Conservation (phyloP, 495 filamentous ascomycete genomes). For the Daldinia caldariorum region DNA sequence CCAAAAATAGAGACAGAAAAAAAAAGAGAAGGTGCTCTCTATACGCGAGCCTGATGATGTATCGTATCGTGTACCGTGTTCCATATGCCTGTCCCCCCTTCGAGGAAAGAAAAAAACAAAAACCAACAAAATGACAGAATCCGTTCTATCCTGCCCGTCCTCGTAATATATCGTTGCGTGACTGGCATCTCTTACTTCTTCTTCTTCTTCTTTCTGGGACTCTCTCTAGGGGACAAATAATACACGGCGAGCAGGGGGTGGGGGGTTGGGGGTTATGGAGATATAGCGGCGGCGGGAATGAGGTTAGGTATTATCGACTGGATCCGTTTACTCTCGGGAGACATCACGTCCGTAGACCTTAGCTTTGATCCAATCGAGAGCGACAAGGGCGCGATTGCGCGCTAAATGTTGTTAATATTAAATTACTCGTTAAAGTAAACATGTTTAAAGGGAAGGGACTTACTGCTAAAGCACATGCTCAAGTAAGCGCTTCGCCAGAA, state of each 20-base stretch:
- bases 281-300: background rate
- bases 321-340: constrained; percentile 78
- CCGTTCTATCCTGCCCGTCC: constrained; percentile 14
- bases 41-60: constrained; percentile 7
- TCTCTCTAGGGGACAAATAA: constrained; percentile 19
- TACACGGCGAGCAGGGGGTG: constrained; percentile 19
- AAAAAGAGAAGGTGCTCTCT: constrained; percentile 19
- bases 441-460: constrained; percentile 51
- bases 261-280: background rate
- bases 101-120: background rate
- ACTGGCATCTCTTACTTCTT: constrained; percentile 1
- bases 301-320: constrained; percentile 17
- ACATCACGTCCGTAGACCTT: constrained; percentile 96
- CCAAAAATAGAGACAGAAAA: no score
- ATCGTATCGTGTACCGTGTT: constrained; percentile 4
- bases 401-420: constrained; percentile 57
- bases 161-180: constrained; percentile 19
- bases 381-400: constrained; percentile 90
- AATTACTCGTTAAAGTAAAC: constrained; percentile 4
- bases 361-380: constrained; percentile 95
- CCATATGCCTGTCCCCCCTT: constrained; percentile 8
- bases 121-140: background rate
- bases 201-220: constrained; percentile 10
- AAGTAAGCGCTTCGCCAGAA: constrained; percentile 98
- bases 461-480: constrained; percentile 99